Base-by-base conservation (phyloP, 2,329 filamentous ascomycete species). In the Fusarium paranaense region DNA sequence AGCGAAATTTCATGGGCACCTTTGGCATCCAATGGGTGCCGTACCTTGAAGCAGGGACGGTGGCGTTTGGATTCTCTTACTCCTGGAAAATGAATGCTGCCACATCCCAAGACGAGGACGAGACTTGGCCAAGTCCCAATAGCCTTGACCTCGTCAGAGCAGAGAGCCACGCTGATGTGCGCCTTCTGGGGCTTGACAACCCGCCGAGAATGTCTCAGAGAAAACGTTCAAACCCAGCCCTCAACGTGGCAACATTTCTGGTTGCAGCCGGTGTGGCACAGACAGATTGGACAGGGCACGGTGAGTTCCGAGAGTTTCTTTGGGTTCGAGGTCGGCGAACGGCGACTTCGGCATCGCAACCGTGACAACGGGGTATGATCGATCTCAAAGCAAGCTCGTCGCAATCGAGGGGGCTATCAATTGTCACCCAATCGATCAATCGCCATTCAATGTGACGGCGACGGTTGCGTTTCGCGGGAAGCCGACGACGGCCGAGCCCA, bases 51-150 rank as follows among this genome's bases (percentile, higher is more conserved):
- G 62, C 60, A 66, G 68, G 59, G 56, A 70, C 61, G 50, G 76
- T 78, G 76, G 76, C 76, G 76, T 78, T 64, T 78, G 42, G 52
- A 69, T 78, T 78, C 59, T 59, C 65, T 27, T 66, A 45, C 64
- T 72, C 66, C 62, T 56, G 42, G 59, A 45, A 59, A 57, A 69
- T 35, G 52, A 64, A 62, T 67, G 30, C 62, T 70, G 59, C 64
- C 57, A 58, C 54, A 57, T 62, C 37, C 54, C 52, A 38, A 38
- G 59, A 45, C 62, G 52, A 38, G 33, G 59, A 54, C 62, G 47
- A 75, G 61, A 68, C 62, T 69, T 58, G 33, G 40, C 54, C 61
- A 69, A 58, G 54, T 66, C 62, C 56, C 64, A 54, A 66, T 67
- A 64, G 60, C 60, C 56, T 56, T 52, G 66, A 52, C 62, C 70